These are phyloP conservation scores for Aspergillus haitiensis DNA, from an alignment of 495 filamentous ascomycete species.

Conservation along the genomic window DNA sequence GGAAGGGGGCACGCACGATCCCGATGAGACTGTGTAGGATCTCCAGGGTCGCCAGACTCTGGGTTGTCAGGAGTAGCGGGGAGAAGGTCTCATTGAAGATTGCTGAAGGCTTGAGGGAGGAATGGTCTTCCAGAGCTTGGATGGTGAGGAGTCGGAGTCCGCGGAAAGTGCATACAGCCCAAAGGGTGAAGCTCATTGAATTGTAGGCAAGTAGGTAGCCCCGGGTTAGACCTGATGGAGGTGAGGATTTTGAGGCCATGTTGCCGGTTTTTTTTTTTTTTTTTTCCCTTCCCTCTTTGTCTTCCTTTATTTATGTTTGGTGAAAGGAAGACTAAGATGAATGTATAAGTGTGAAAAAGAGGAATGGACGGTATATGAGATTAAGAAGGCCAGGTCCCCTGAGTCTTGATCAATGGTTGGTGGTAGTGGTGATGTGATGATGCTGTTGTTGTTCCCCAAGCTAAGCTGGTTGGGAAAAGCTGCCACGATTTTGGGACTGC, in stretches of 20 bases:
- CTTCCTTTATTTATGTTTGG: neutral
- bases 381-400: no score
- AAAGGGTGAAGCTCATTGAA: constrained; percentile 67
- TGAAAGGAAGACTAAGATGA: no score
- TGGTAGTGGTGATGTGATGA: no score
- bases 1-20: constrained; percentile 77
- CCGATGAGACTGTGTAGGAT: constrained; percentile 73
- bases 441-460: no score
- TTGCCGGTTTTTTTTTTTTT: neutral
- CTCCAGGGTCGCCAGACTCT: constrained; percentile 81
- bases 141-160: constrained; percentile 47
- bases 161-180: constrained; percentile 69
- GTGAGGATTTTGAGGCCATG: constrained; percentile 12
- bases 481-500: neutral
- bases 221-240: constrained; percentile 27
- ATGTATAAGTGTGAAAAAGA: no score
- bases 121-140: constrained; percentile 18
- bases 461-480: no score
- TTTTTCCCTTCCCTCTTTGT: neutral
- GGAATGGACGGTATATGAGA: no score
- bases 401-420: no score
- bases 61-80: constrained; percentile 71
- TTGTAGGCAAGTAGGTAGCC: constrained; percentile 85
- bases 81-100: constrained; percentile 59
- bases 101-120: constrained; percentile 44